Evolutionary conservation across 1,284 basidiomycete species (phyloP), one percentile per base, ranked within the genome.

Genomic region (Leucoagaricus sp.): DNA sequence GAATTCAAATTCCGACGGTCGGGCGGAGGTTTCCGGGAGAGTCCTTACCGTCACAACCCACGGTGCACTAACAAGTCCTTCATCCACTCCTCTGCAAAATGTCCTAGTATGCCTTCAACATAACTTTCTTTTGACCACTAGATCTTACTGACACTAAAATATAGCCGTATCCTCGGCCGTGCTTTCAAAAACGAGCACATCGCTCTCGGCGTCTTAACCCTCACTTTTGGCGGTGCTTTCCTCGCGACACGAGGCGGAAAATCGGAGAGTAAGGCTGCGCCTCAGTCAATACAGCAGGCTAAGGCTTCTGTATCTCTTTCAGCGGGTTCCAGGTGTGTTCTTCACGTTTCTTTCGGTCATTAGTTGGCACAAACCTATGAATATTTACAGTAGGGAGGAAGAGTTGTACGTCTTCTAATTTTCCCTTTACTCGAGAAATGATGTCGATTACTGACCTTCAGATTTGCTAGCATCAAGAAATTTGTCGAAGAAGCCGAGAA

Each of bases 401-500:
- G 62, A 65, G 44, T 69, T 69, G 67, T 69, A 46, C 60, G 66
- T 65, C 17, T 50, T 33, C 12, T 31, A 13, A 23, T n/a, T 36
- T 42, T 17, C 29, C 21, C 34, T 26, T 29, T 23, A 25, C 12
- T 23, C 7, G 40, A 46, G 23, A 31, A 40, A 38, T 49, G 28
- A 42, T 67, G 75, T 73, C 72, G 66, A 73, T 69, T 68, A 57
- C 67, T 60, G 19, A 81, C 41, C 15, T 31, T 33, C 41, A 25
- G 8, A 25, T 29, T 45, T 40, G 40, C 9, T 53, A 91, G 89
- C 69, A 90, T 92, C 75, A 78, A 80, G 71, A 83, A 84, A 53
- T 92, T 89, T 69, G 80, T 92, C 61, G 84, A 80, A 57, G 89
- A 90, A 67, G 89, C 89, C 49, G 89, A 91, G 77, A 89, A 88